Evolutionary conservation across 306 rosid species (phyloP).

Genomic region (Acmispon strigosus): DNA sequence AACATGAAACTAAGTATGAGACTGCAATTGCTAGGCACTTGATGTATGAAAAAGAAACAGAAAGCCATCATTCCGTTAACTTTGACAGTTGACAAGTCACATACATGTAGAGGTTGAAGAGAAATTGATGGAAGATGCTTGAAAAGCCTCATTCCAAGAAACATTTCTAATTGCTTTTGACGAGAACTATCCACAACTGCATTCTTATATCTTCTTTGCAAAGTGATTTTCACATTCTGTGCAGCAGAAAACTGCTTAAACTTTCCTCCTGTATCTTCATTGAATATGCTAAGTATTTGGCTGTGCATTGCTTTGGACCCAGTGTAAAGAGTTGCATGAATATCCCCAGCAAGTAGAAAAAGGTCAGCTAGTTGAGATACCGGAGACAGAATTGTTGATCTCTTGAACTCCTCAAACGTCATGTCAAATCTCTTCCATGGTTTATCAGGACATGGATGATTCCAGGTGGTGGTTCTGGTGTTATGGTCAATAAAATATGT

Average conservation of each 20-base stretch:
- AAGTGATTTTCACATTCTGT: constrained; percentile 89
- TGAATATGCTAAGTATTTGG: constrained; percentile 96
- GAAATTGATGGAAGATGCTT: constrained; percentile 97
- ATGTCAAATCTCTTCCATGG: constrained; percentile 99
- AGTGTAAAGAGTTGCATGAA: constrained; percentile 95
- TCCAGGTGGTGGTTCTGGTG: constrained; percentile 97
- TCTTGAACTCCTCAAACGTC: constrained; percentile 91
- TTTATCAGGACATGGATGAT: constrained; percentile 96
- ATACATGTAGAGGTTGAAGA: constrained; percentile 81
- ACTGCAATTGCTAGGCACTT: constrained; percentile 30
- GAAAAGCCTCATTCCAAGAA: constrained; percentile 93
- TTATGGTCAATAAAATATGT: constrained; percentile 85
- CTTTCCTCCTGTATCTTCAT: constrained; percentile 88
- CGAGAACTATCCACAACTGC: constrained; percentile 95
- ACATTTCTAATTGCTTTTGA: constrained; percentile 93
- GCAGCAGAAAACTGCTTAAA: constrained; percentile 95
- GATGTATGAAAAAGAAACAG: constrained; percentile 28
- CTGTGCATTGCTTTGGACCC: constrained; percentile 99
- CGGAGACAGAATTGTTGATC: constrained; percentile 86
- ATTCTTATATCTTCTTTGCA: constrained; percentile 95
- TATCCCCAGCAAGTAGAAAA: constrained; percentile 96
- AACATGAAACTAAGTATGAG: constrained; percentile 26
- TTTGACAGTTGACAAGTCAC: constrained; percentile 35
- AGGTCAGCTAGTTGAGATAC: constrained; percentile 87
- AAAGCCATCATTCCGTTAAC: constrained; percentile 30